Evolutionary conservation across 2,329 filamentous ascomycete genomes (phyloP), one percentile per base, ranked within the genome.

Genomic region (Plectosphaerella sp.): DNA sequence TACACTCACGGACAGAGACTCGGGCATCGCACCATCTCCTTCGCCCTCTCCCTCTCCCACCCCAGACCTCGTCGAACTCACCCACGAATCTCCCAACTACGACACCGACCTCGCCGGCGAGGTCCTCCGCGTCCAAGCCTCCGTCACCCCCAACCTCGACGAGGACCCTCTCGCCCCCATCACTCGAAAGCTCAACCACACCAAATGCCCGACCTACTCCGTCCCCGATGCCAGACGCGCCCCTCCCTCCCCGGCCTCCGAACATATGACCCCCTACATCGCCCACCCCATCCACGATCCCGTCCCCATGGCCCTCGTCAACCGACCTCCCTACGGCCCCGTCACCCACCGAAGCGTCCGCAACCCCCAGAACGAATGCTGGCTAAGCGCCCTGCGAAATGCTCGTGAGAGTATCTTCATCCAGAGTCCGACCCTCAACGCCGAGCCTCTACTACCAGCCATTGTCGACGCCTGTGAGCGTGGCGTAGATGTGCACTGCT

Each of bases 391-490:
- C 1, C 75, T 92, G 8, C 76, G 83, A 1, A 79, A 91, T 58
- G 87, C 88, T 0, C 67, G 74, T 50, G 70, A 71, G 12, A 76
- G 70, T 25, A 78, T 92, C n/a, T 90, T 92, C 61, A 91, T 93
- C 53, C 87, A 92, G 64, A 86, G 87, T 0, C 89, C 89, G 0
- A 87, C 89, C 20, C 75, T 93, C 37, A 93, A 93, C 60, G 87
- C 88, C 1, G 79, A 80, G 52, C 84, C 83, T 0, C 70, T 91
- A 0, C 61, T 91, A 0, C 78, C 83, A 0, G 84, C 83, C 1
- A 77, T 92, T 4, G 62, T 79, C 0, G 77, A 76, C 3, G 88
- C 89, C 0, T 78, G 85, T n/a, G 76, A 83, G 54, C 74, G 88
- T 1, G 88, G 88, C 0, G 68, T 91, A 0, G 72, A 84, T 48